Base-by-base conservation (phyloP, 164 flowering plant species). In the Nymphaea thermarum region DNA sequence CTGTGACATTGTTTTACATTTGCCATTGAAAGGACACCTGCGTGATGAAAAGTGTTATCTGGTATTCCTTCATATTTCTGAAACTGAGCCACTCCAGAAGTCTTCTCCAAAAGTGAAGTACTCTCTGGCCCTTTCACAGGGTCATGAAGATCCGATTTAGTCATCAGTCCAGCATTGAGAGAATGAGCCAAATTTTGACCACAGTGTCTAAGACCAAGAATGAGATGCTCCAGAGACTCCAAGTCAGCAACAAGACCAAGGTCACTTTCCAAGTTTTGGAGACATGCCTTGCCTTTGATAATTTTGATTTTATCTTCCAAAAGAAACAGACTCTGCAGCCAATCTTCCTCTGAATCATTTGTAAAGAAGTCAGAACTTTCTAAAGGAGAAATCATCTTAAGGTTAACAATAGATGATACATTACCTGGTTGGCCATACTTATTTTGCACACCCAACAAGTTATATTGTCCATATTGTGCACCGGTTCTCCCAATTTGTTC, bases 221-320 rank as follows among this genome's bases (percentile, higher is more conserved):
- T 68, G 76, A 82, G 65, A 64, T 43, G 67, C 43, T 80, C 80
- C 76, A 88, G 16, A 17, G 74, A 73, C 71, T 88, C 86, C 16
- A 90, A 69, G 67, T 88, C 92, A 36, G 80, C 60, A 61, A 85
- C 78, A 63, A 74, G 77, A 66, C 76, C 53, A 4, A 76, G 60
- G 71, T 83, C 90, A 41, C 75, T 77, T 59, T 82, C 90, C 70
- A 77, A 72, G 65, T 67, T 69, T 25, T 78, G 71, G 61, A 81
- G 73, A 75, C 68, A 72, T 43, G 79, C 73, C 82, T 84, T 90
- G 61, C 74, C 79, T 62, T 81, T 85, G 53, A 90, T 68, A 62
- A 82, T 89, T 70, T 74, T 76, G 10, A 90, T 71, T 74, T 80
- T 83, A 17, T 82, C 88, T 74, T 88, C 92, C 77, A 87, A 64